Evolutionary conservation across 257 asterid species (phyloP).

Genomic region (Galeopsis tetrahit): DNA sequence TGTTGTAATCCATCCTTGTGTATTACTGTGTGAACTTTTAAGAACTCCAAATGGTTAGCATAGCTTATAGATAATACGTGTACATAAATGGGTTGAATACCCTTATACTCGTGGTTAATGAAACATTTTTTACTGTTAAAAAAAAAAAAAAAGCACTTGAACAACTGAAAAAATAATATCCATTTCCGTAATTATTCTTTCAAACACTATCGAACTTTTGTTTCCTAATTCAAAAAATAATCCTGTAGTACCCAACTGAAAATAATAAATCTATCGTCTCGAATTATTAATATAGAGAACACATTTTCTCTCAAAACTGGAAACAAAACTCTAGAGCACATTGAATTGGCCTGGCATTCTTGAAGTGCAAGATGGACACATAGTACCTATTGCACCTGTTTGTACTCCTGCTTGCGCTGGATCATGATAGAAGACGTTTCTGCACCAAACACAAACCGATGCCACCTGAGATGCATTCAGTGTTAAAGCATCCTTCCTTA

Average conservation of each 20-base stretch:
- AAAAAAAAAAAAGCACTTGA: neutral
- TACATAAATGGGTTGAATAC: no score
- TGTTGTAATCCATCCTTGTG: no score
- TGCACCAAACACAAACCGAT: slow-evolving; percentile 73
- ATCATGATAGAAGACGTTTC: slow-evolving; percentile 59
- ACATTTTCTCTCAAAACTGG: neutral
- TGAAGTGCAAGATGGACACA: slow-evolving; percentile 66
- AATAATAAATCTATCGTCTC: slow-evolving; percentile 11
- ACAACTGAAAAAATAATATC: slow-evolving; percentile 5
- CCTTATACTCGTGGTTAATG: no score
- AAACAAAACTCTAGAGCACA: slow-evolving; percentile 29
- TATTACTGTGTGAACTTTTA: no score
- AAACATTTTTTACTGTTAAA: no score
- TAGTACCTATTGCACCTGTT: slow-evolving; percentile 64
- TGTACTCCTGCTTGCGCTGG: slow-evolving; percentile 48
- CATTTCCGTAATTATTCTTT: slow-evolving; percentile 17
- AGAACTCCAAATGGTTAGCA: no score
- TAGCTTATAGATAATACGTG: no score
- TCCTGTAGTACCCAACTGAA: slow-evolving; percentile 14
- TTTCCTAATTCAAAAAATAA: slow-evolving; percentile 27
- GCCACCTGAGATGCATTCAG: slow-evolving; percentile 41
- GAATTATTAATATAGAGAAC: neutral
- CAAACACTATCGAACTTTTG: neutral
- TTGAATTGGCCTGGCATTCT: slow-evolving; percentile 48
- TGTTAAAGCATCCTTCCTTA: slow-evolving; percentile 61